Evolutionary conservation across 1,284 basidiomycete species (phyloP).

Genomic region (Ganoderma resinaceum): DNA sequence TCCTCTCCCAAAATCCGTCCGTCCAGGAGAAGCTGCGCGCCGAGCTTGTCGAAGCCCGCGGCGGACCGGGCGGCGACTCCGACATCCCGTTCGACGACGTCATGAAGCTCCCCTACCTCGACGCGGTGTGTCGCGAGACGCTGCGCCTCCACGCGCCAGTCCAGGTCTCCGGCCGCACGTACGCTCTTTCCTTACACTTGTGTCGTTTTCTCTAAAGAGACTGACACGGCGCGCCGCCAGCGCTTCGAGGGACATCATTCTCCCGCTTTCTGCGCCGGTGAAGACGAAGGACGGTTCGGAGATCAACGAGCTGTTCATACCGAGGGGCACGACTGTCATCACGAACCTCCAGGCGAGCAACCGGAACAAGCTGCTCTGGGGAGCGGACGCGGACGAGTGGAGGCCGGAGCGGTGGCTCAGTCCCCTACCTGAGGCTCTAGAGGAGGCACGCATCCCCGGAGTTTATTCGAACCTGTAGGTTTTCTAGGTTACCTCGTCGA

Average conservation of each 20-base stretch:
- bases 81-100: conserved; percentile 12
- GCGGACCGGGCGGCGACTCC: conserved; percentile 35
- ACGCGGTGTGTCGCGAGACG: conserved; percentile 45
- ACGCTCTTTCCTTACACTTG: background rate
- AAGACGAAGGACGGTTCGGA: background rate
- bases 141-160: conserved; percentile 54
- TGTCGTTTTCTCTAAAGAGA: too few species aligned
- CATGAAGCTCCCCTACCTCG: conserved; percentile 53
- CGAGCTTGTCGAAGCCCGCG: conserved; percentile 8
- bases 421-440: background rate
- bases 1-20: conserved; percentile 7
- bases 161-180: background rate
- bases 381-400: conserved; percentile 5
- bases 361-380: conserved; percentile 4
- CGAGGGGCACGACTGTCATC: conserved; percentile 5
- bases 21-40: conserved; percentile 3
- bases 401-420: conserved; percentile 13
- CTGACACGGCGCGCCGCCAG: background rate
- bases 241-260: background rate
- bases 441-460: conserved; percentile 10
- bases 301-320: conserved; percentile 1
- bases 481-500: too few species aligned
- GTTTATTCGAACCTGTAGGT: conserved; percentile 14
- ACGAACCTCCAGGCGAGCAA: conserved; percentile 8
- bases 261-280: conserved; percentile 7